Base-by-base conservation (phyloP, 352 stramenopile genomes). In the Peronosclerospora sorghi region DNA sequence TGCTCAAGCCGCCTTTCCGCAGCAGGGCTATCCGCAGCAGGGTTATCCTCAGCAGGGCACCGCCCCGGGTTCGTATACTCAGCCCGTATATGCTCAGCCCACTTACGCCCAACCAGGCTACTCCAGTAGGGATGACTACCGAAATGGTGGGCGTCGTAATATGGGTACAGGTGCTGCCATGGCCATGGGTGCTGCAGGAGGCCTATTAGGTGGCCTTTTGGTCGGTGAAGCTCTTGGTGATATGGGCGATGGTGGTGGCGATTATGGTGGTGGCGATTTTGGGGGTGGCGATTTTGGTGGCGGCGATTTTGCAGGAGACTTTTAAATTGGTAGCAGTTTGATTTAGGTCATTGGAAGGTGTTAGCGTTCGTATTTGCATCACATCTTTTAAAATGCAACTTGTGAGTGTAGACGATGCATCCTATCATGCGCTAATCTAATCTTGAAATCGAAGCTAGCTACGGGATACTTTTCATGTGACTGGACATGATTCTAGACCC, bases 161-260 rank as follows among this genome's bases (percentile, higher is more conserved):
- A 69, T 72, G 58, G 65, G 63, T 37, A 65, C 57, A 5, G 59
- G 55, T 9, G 45, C 47, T 24, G 57, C 55, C 15, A 50, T 72
- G 15, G 64, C 61, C 5, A 65, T 65, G 34, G 59, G 65, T 2
- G 60, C 57, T 18, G 65, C 56, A n/a, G 56, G 56, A 10, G 56
- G 59, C 36, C 41, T 76, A 3, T 27, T 73, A 12, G 65, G 64
- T 32, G 61, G 64, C 2, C 42, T 75, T 2, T 23, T 75, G 10
- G 38, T 75, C 20, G 64, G 58, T 9, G 62, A 68, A 14, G 59
- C 62, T 18, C 38, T 73, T 6, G 49, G 55, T 15, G 59, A 73
- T 41, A 64, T 59, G 35, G 65, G 65, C 18, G 47, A 46, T 20
- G 55, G 38, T 13, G 53, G 52, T 9, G 46, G 47, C 17, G 50